Evolutionary conservation across 2,329 filamentous ascomycete genomes (phyloP).

Genomic region (Alternaria novae-zelandiae): DNA sequence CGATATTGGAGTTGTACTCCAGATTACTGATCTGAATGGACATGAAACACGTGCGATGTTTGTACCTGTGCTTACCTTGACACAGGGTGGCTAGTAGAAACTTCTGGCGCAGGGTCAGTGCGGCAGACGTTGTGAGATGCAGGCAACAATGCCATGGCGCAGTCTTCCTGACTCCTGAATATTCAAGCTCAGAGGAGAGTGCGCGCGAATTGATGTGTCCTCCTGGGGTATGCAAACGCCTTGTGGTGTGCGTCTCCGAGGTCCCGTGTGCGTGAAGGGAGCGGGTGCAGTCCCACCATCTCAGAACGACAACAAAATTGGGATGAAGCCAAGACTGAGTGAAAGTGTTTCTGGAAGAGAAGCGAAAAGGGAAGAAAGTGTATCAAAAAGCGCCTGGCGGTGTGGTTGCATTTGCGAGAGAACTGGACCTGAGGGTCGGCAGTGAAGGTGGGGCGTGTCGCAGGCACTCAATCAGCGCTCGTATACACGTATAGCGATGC

Average conservation of each 20-base stretch:
- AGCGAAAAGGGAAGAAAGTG: background rate
- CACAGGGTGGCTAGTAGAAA: background rate
- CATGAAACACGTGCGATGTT: background rate
- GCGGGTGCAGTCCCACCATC: background rate
- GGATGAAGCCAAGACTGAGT: background rate
- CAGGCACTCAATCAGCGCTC: background rate
- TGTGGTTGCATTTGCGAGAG: background rate
- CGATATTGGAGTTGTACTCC: background rate
- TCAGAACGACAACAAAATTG: background rate
- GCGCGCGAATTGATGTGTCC: background rate
- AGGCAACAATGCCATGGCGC: background rate
- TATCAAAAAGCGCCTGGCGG: background rate
- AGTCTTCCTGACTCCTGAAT: background rate
- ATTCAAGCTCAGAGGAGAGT: background rate
- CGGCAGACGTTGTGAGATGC: background rate
- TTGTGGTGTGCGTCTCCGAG: background rate
- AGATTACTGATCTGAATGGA: background rate
- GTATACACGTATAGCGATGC: background rate
- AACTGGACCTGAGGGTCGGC: background rate
- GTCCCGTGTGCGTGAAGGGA: background rate
- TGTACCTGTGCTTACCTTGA: background rate
- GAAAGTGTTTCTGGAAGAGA: background rate
- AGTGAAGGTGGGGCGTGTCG: background rate
- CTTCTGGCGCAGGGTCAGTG: background rate
- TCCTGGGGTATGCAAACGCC: background rate